phyloP scores from a whole-genome alignment of 1,139 yeast species.

The Saccharomyces pastorianus region DNA sequence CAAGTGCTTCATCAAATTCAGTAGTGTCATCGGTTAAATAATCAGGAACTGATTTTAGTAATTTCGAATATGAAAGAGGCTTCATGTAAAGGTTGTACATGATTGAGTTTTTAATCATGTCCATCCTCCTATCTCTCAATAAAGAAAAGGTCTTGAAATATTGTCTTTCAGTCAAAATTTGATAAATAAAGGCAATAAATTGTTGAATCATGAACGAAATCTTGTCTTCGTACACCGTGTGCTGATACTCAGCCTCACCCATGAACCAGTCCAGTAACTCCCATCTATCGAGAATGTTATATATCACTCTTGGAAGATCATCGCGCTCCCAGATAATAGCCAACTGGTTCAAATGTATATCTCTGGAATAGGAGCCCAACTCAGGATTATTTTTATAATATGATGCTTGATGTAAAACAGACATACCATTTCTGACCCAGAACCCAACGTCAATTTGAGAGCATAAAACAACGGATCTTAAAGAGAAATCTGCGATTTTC shows the following conservation, averaged over 20 bases:
- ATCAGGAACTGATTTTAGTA: slow-evolving; percentile 36
- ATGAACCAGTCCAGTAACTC: slow-evolving; percentile 48
- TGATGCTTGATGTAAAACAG: slow-evolving; percentile 42
- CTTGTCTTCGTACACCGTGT: slow-evolving; percentile 53
- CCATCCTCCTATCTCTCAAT: slow-evolving; percentile 26
- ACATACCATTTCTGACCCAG: slow-evolving; percentile 61
- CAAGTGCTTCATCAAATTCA: slow-evolving; percentile 36
- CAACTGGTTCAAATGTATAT: slow-evolving; percentile 52
- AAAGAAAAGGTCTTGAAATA: slow-evolving; percentile 35
- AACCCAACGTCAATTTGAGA: slow-evolving; percentile 50
- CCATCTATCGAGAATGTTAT: slow-evolving; percentile 55
- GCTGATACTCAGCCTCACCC: slow-evolving; percentile 32
- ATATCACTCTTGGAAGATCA: slow-evolving; percentile 33
- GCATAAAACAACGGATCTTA: slow-evolving; percentile 51
- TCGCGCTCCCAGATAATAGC: slow-evolving; percentile 42
- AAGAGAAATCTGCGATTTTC: slow-evolving; percentile 45
- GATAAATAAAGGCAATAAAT: slow-evolving; percentile 48
- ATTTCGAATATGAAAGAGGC: slow-evolving; percentile 47
- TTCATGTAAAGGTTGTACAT: slow-evolving; percentile 44
- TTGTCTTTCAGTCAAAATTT: slow-evolving; percentile 47
- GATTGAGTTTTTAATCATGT: slow-evolving; percentile 34
- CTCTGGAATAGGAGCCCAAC: slow-evolving; percentile 38
- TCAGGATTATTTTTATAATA: slow-evolving; percentile 32
- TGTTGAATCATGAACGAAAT: slow-evolving; percentile 45
- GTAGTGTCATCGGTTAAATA: slow-evolving; percentile 33